Evolutionary conservation across 768 basidiomycete species (phyloP), one percentile per base, ranked within the genome.

Genomic region (Naganishia vaughanmartiniae): DNA sequence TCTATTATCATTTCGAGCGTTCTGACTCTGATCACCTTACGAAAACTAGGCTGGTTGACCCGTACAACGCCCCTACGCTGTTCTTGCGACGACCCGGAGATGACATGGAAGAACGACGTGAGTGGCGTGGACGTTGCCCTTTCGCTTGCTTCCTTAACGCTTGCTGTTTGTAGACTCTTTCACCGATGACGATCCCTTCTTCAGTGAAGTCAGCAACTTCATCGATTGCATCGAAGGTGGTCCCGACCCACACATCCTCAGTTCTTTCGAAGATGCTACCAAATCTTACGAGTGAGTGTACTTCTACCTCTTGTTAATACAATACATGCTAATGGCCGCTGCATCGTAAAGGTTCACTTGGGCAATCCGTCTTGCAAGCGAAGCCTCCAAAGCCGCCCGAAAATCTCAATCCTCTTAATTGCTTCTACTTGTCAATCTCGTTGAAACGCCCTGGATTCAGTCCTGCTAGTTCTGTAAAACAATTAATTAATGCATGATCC

Each of bases 21-120:
- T 33, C 46, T 46, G 54, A 78, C 66, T 72, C 76, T 80, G 4
- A 4, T 58, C 28, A 1, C 42, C 28, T 24, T 30, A 28, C 42
- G 24, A 51, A 3, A 4, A 9, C 7, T 51, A 63, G 60, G 63
- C 77, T 84, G 17, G 82, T 83, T 26, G 91, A 98, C 82, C 94
- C 95, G 21, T 98, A 98, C 83, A 91, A 94, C 68, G 87, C 89
- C 75, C 95, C 95, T 7, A 85, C 90, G 7, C 87, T 98, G 39
- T 89, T 89, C 78, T 85, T 97, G 73, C 91, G 95, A 53, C 66
- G 76, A 73, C 78, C 81, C 10, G 76, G 78, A 78, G 79, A 79
- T 57, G 80, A 82, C 68, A 80, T 81, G 79, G 81, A 81, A 72
- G 80, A 81, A 72, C 72, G 78, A 56, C 77, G 75, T 76, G 60